phyloP scores from a whole-genome alignment of 805 yeast species.

The Ogataea ganodermae region DNA sequence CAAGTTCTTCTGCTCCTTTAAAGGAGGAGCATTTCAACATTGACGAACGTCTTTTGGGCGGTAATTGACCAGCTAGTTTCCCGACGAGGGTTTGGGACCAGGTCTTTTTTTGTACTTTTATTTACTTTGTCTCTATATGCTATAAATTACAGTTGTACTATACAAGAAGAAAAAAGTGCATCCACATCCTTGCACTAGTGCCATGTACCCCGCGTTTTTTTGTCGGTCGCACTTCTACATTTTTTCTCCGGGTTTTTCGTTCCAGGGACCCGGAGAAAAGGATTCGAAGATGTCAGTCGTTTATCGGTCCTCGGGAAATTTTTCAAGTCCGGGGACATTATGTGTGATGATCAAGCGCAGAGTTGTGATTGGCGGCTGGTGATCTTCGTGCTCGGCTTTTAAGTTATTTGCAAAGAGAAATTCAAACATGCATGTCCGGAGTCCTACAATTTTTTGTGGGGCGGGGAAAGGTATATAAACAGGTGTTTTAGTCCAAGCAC shows the following conservation, averaged over 20 bases:
- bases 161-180: not conserved
- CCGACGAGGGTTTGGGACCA: not conserved
- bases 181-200: not conserved
- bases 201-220: constrained; percentile 4
- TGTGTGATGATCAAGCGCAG: constrained; percentile 1
- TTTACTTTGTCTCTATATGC: constrained; percentile 1
- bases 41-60: constrained; percentile 31
- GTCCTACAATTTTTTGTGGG: not conserved
- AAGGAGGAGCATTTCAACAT: constrained; percentile 33
- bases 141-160: not conserved
- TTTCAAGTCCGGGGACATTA: not conserved
- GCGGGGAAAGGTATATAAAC: not conserved
- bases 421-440: not conserved
- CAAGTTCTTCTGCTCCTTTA: constrained; percentile 7
- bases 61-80: constrained; percentile 14
- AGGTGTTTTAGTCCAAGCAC: not conserved
- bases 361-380: not conserved
- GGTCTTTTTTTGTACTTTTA: constrained; percentile 1
- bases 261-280: constrained; percentile 13
- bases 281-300: constrained; percentile 1
- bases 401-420: no score
- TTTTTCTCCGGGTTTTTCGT: not conserved
- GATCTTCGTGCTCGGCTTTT: not conserved
- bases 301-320: not conserved
- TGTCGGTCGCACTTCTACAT: no score